Conservation (phyloP, 2,329 filamentous ascomycete species). For the Coniochaeta ligniaria region DNA sequence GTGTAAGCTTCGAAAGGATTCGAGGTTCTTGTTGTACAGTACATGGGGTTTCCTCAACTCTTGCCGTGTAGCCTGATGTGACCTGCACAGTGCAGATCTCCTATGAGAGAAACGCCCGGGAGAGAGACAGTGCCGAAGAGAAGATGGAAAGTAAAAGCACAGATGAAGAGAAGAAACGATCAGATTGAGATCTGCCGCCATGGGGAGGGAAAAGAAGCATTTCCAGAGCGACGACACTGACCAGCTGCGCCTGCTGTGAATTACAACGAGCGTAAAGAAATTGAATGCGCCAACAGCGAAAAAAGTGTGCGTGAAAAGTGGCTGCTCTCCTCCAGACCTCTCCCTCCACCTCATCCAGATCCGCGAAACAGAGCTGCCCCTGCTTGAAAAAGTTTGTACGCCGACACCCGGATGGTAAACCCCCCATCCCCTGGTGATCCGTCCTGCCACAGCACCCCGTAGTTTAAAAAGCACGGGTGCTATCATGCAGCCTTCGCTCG, state of each 20-base stretch:
- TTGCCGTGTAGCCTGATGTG: neutral
- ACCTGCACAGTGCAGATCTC: neutral
- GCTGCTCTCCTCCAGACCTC: conserved; percentile 7
- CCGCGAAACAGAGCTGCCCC: neutral
- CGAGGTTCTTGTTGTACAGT: neutral
- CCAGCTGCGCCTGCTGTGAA: conserved; percentile 16
- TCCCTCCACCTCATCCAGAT: neutral
- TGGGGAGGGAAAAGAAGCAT: neutral
- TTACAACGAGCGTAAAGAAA: conserved; percentile 48
- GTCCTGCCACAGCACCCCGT: neutral
- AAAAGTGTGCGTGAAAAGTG: conserved; percentile 14
- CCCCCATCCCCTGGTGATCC: neutral
- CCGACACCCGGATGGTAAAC: neutral
- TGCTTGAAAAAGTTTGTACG: neutral
- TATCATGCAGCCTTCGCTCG: neutral
- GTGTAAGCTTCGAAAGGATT: neutral
- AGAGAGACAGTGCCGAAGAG: neutral
- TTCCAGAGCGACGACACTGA: conserved; percentile 5
- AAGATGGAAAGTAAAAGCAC: neutral
- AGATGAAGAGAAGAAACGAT: neutral
- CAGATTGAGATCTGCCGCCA: neutral
- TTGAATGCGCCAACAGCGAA: conserved; percentile 22
- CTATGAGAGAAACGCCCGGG: neutral
- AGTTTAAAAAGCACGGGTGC: neutral
- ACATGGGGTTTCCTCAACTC: neutral